Evolutionary conservation across 139 green algal species (phyloP).

Genomic region (Bryopsis sp.): DNA sequence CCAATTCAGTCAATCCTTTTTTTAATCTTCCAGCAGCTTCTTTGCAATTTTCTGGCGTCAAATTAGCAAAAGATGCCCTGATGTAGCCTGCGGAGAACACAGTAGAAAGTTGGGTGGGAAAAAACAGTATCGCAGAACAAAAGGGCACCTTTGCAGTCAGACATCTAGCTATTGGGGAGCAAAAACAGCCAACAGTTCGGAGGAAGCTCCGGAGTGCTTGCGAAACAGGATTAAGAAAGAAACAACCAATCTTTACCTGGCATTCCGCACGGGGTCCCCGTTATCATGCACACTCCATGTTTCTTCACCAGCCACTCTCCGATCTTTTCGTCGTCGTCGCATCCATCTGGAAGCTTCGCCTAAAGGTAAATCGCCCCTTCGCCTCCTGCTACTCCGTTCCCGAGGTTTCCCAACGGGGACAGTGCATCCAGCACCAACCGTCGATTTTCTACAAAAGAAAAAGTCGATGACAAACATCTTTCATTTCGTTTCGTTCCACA

Average conservation of each 20-base stretch:
- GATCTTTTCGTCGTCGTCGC: constrained; percentile 53
- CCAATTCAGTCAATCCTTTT: constrained; percentile 59
- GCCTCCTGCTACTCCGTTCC: constrained; percentile 44
- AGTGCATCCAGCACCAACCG: constrained; percentile 51
- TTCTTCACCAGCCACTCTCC: constrained; percentile 74
- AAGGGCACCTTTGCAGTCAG: too few relatives aligned
- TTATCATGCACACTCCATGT: constrained; percentile 82
- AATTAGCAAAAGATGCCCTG: constrained; percentile 69
- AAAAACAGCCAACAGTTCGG: too few relatives aligned
- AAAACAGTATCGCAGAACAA: background rate
- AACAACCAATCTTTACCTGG: too few relatives aligned
- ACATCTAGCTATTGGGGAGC: too few relatives aligned
- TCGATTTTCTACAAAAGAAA: constrained; percentile 53
- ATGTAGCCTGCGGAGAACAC: constrained; percentile 34
- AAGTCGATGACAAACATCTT: too few relatives aligned
- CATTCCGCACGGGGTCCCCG: constrained; percentile 66
- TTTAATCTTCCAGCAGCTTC: constrained; percentile 60
- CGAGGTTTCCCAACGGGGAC: constrained; percentile 36
- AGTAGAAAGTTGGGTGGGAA: background rate
- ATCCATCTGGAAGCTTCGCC: constrained; percentile 55
- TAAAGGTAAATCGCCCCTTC: constrained; percentile 91
- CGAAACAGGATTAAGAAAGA: too few relatives aligned
- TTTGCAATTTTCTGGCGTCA: constrained; percentile 45
- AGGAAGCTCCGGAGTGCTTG: too few relatives aligned
- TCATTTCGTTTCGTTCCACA: too few relatives aligned